A percentile compares a stretch with the other conserved stretches of the same genome.
phyloP scores from a whole-genome alignment of 331 rosid species.

The Dryas integrifolia region DNA sequence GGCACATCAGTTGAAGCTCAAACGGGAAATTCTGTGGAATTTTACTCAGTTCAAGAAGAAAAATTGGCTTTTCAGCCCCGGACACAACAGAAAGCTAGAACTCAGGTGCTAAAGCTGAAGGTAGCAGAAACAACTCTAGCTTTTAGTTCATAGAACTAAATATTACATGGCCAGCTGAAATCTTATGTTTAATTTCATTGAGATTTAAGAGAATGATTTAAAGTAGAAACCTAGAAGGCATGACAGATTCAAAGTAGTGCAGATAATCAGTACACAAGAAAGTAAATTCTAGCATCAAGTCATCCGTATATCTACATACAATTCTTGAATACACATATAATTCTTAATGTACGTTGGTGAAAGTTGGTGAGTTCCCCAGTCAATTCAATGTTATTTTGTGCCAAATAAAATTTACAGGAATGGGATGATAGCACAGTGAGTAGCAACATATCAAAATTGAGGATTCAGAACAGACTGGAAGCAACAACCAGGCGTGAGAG shows the following conservation, averaged over 20 bases:
- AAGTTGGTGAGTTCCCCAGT: too few species aligned
- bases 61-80: conserved; percentile 31
- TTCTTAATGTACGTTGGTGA: background rate
- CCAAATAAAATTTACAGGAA: conserved; percentile 48
- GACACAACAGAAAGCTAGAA: conserved; percentile 48
- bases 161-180: too few species aligned
- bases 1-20: conserved; percentile 72
- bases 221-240: too few species aligned
- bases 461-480: conserved; percentile 81
- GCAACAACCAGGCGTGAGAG: conserved; percentile 87
- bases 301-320: background rate
- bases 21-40: conserved; percentile 61
- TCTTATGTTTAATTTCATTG: background rate
- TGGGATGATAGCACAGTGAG: conserved; percentile 98
- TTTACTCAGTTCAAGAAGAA: conserved; percentile 55
- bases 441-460: conserved; percentile 71
- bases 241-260: too few species aligned
- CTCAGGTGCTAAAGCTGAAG: conserved; percentile 56
- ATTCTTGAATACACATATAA: background rate
- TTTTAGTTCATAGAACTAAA: background rate
- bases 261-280: too few species aligned
- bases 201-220: background rate
- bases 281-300: background rate
- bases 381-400: too few species aligned
- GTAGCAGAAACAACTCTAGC: conserved; percentile 29